A percentile compares a stretch with the other conserved stretches of the same genome.
phyloP scores from a whole-genome alignment of 108 stramenopile species.

The Skeletonema menzelii region DNA sequence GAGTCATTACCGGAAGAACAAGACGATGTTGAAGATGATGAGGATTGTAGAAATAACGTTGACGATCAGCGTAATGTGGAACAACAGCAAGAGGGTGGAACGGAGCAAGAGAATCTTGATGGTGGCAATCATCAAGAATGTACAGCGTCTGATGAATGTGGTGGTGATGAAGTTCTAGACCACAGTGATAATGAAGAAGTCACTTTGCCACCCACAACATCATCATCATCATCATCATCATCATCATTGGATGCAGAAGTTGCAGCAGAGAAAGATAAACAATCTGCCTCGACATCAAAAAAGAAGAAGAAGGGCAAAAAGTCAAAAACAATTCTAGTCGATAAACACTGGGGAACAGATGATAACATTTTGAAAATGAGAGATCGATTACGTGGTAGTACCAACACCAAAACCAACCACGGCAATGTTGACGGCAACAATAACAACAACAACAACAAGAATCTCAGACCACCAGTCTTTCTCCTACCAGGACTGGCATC shows the following conservation, averaged over 20 bases:
- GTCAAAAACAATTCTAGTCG: slow-evolving; percentile 38
- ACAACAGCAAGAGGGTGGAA: background rate
- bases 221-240: background rate
- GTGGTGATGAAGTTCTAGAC: background rate
- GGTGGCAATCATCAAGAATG: background rate
- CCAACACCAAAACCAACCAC: background rate
- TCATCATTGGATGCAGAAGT: background rate
- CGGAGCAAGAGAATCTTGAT: background rate
- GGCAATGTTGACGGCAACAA: background rate
- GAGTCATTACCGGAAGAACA: slow-evolving; percentile 11
- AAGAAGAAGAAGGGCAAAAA: slow-evolving; percentile 12
- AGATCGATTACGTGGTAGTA: slow-evolving; percentile 45
- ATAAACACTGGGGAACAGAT: slow-evolving; percentile 88
- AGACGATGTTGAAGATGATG: background rate
- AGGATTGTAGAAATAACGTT: background rate
- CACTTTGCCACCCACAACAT: background rate
- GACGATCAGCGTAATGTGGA: slow-evolving; percentile 1
- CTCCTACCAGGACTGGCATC: slow-evolving; percentile 84
- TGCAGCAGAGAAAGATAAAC: background rate
- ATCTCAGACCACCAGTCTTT: slow-evolving; percentile 78
- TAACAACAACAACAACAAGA: slow-evolving; percentile 26
- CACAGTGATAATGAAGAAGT: background rate
- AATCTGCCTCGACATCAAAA: background rate
- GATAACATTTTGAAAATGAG: slow-evolving; percentile 64
- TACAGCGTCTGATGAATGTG: background rate